phyloP scores from a whole-genome alignment of 176 grass and related monocot species.

The Avena sativa region DNA sequence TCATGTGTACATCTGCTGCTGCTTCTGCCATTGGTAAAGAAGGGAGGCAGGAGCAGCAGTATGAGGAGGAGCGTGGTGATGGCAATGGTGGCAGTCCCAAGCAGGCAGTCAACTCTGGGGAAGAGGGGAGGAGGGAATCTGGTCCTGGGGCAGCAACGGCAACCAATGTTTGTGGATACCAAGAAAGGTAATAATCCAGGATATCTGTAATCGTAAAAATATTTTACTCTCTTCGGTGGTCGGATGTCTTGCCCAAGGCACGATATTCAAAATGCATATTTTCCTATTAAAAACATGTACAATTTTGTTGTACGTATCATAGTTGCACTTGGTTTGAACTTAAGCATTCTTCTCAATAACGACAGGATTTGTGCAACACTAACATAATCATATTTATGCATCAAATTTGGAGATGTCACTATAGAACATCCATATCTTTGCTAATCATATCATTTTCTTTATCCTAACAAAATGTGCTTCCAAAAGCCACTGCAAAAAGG shows the following conservation, averaged over 20 bases:
- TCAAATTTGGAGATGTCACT: neutral
- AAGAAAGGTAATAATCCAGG: conserved; percentile 68
- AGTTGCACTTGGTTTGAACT: no score
- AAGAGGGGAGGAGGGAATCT: conserved; percentile 61
- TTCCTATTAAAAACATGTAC: neutral
- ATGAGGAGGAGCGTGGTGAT: conserved; percentile 16
- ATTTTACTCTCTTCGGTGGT: neutral
- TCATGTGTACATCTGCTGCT: conserved; percentile 25
- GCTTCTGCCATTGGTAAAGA: conserved; percentile 7
- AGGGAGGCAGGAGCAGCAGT: conserved; percentile 36
- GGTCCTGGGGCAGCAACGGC: conserved; percentile 32
- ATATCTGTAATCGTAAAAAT: conserved; percentile 37
- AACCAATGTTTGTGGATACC: conserved; percentile 63
- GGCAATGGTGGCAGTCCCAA: conserved; percentile 42
- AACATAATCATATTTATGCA: neutral
- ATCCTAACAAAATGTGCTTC: conserved; percentile 19
- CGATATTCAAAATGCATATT: conserved; percentile 13
- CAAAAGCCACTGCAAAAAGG: conserved; percentile 45
- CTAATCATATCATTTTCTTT: neutral
- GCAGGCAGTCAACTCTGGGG: conserved; percentile 57
- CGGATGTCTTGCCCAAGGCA: neutral
- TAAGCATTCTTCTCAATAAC: neutral
- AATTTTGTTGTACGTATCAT: no score
- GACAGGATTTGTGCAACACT: neutral
- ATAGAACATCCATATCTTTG: neutral